Evolutionary conservation across 257 asterid species (phyloP).

Genomic region (Paulownia fortunei): DNA sequence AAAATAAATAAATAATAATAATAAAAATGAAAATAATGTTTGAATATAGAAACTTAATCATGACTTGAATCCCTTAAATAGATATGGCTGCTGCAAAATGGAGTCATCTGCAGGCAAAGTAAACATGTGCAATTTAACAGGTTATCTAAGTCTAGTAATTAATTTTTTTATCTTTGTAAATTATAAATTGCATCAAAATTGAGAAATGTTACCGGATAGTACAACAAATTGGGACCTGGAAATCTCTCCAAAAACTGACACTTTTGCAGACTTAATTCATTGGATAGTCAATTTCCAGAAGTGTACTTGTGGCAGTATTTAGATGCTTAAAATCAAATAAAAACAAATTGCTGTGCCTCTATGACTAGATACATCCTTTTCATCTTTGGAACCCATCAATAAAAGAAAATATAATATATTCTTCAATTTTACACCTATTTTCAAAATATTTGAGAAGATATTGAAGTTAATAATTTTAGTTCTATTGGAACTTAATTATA

Average conservation of each 20-base stretch:
- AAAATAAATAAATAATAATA: too few species aligned
- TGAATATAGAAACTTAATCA: too few species aligned
- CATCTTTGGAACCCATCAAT: constrained; percentile 11
- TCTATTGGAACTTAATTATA: too few species aligned
- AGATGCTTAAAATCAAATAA: constrained; percentile 22
- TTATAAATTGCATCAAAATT: not conserved
- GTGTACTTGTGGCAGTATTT: not conserved
- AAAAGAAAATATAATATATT: too few species aligned
- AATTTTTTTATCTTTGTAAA: not conserved
- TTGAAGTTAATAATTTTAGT: not conserved
- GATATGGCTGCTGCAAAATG: constrained; percentile 15
- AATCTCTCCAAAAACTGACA: not conserved
- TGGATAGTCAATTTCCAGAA: constrained; percentile 22
- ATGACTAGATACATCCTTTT: constrained; percentile 27
- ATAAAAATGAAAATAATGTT: too few species aligned
- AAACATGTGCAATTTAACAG: constrained; percentile 21
- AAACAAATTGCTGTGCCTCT: constrained; percentile 9
- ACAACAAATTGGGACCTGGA: not conserved
- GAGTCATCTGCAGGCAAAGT: constrained; percentile 19
- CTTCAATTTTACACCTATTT: too few species aligned
- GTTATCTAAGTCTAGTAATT: not conserved
- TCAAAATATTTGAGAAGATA: not conserved
- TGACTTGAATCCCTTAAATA: constrained; percentile 20
- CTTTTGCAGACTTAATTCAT: constrained; percentile 9
- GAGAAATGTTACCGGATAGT: not conserved